A percentile compares a stretch with the other conserved stretches of the same genome.
Evolutionary conservation across 225 moss, liverwort and hornwort genomes (phyloP).

Genomic region (Pseudisothecium myosuroides): DNA sequence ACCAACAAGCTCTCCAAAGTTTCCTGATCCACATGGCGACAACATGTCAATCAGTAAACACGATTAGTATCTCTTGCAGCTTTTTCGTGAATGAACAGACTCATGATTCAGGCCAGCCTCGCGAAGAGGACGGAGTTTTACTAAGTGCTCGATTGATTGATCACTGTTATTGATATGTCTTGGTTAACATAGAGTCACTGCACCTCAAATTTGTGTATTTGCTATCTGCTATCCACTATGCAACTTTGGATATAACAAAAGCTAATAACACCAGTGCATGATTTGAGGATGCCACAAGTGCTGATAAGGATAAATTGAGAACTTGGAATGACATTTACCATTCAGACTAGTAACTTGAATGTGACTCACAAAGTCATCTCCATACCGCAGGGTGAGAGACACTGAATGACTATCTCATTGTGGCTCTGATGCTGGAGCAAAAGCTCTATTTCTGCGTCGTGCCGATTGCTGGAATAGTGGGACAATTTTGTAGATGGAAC

Average conservation of each 20-base stretch:
- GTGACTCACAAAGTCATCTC: not conserved
- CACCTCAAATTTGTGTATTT: not conserved
- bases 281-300: not conserved
- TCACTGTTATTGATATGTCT: not conserved
- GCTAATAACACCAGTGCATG: not conserved
- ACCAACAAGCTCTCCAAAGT: constrained; percentile 78
- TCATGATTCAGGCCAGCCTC: not conserved
- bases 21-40: constrained; percentile 37
- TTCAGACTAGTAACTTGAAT: not conserved
- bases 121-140: not conserved
- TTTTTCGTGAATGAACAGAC: not conserved
- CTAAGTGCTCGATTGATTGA: not conserved
- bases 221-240: not conserved
- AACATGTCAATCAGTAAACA: not conserved
- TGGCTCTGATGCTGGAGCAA: not conserved
- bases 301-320: not conserved
- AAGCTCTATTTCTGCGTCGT: not conserved
- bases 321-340: not conserved
- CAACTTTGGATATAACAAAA: not conserved
- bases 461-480: not conserved
- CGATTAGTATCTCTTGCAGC: not conserved
- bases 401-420: not conserved
- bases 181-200: not conserved
- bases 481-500: not conserved
- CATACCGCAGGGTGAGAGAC: not conserved